These are phyloP conservation scores for Tolypocladium guangdongense DNA, from an alignment of 2,329 filamentous ascomycete species.

Conservation along the genomic window DNA sequence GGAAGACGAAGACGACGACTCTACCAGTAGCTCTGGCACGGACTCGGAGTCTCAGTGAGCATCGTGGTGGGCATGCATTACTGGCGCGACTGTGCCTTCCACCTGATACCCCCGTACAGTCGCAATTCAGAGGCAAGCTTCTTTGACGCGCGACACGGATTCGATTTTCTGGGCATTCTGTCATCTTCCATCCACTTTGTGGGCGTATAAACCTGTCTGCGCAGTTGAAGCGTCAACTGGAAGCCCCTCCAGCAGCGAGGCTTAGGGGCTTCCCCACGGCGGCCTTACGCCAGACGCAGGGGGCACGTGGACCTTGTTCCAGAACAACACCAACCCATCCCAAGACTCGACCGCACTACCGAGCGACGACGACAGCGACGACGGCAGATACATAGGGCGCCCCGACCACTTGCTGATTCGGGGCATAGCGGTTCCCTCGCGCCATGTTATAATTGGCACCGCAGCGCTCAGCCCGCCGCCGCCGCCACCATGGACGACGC, in stretches of 20 bases:
- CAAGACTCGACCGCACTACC: not conserved
- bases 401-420: not conserved
- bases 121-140: not conserved
- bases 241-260: not conserved
- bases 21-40: conserved; percentile 33
- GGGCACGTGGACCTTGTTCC: not conserved
- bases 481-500: conserved; percentile 38
- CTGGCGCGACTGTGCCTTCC: not conserved
- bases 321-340: not conserved
- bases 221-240: not conserved
- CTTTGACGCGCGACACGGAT: not conserved
- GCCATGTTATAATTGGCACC: conserved; percentile 9
- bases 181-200: no score
- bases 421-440: not conserved
- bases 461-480: conserved; percentile 5
- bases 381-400: not conserved
- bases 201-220: not conserved
- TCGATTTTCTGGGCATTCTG: not conserved
- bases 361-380: not conserved
- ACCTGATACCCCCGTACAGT: not conserved
- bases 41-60: conserved; percentile 15
- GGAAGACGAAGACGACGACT: conserved; percentile 17
- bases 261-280: not conserved
- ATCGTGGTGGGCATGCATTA: not conserved
- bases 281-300: not conserved